Evolutionary conservation across 192 early-diverging fungal species (phyloP), one percentile per base, ranked within the genome.

Genomic region (Coemansia sp.): DNA sequence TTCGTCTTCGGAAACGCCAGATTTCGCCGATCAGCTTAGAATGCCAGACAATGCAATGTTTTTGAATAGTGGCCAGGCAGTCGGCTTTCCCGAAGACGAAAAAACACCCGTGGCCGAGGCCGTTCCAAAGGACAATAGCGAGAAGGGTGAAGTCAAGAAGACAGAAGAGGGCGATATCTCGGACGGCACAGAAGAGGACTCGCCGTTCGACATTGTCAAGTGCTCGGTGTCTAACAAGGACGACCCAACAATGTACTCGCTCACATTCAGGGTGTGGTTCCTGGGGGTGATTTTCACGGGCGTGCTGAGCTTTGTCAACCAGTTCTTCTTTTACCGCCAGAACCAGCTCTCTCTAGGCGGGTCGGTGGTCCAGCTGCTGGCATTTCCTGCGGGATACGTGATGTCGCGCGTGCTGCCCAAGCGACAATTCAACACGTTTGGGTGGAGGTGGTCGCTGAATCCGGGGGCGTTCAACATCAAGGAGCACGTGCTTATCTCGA

Each of bases 381-480:
- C 89, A 11, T 94, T 92, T 45, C 91, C 94, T 18, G 70, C 89
- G 4, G 94, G 94, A 1, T 74, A 81, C 6, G 65, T 91, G 16
- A 63, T 91, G 62, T 89, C 89, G 11, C 77, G 74, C 4, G 69
- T 87, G 5, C 63, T 93, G 59, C 91, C 92, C 6, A 78, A 69
- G 1, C 64, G 72, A 30, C 83, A 73, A 8, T 79, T 90, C 65
- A 57, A 49, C 15, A 45, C 85, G 5, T 87, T 88, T 67, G 78
- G 86, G 3, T 81, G 66, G 66, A 64, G 55, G 18, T 81, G 78
- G 78, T 69, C 78, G 24, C 82, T 93, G 52, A 95, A 95, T 73
- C 90, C 91, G 7, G 92, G 94, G 2, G 92, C 89, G 14, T 95
- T 94, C 78, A 88, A 83, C 56, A 88, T 93, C 67, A 97, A 97